phyloP scores from a whole-genome alignment of 2,329 filamentous ascomycete species.

The Chaetothyriales sp. region DNA sequence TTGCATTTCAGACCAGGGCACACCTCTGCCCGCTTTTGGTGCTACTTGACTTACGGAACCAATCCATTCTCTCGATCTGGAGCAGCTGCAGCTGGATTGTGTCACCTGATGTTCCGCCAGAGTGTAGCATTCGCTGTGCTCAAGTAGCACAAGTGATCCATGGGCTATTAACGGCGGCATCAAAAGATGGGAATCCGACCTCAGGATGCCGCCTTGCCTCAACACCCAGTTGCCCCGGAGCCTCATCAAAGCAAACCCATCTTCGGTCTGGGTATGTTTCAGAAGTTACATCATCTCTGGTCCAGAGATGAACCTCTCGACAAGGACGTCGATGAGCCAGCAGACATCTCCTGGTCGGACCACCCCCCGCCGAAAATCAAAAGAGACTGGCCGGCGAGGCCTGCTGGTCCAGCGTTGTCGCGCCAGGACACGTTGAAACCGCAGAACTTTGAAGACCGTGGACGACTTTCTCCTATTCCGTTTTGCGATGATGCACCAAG shows the following conservation, averaged over 20 bases:
- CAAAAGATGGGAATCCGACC: slow-evolving; percentile 15
- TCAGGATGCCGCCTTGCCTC: slow-evolving; percentile 10
- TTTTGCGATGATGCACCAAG: slow-evolving; percentile 54
- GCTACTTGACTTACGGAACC: neutral
- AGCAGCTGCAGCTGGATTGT: neutral
- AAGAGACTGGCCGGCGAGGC: slow-evolving; percentile 8
- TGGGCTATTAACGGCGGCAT: slow-evolving; percentile 1
- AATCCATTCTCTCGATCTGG: neutral
- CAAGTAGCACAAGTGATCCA: neutral
- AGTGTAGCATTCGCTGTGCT: neutral
- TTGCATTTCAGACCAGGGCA: neutral
- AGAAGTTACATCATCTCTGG: slow-evolving; percentile 24
- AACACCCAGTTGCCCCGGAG: slow-evolving; percentile 11
- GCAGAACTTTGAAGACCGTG: slow-evolving; percentile 66
- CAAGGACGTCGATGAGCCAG: neutral
- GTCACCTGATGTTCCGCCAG: neutral
- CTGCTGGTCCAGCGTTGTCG: slow-evolving; percentile 64
- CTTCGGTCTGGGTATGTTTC: slow-evolving; percentile 33
- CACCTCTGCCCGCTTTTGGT: neutral
- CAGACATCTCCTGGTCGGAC: neutral
- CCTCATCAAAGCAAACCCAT: slow-evolving; percentile 8
- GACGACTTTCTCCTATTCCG: slow-evolving; percentile 54
- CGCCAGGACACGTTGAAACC: slow-evolving; percentile 67
- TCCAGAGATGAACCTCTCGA: slow-evolving; percentile 9
- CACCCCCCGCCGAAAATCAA: neutral